Base-by-base conservation (phyloP, 495 filamentous ascomycete genomes). In the Podospora fimiseda region DNA sequence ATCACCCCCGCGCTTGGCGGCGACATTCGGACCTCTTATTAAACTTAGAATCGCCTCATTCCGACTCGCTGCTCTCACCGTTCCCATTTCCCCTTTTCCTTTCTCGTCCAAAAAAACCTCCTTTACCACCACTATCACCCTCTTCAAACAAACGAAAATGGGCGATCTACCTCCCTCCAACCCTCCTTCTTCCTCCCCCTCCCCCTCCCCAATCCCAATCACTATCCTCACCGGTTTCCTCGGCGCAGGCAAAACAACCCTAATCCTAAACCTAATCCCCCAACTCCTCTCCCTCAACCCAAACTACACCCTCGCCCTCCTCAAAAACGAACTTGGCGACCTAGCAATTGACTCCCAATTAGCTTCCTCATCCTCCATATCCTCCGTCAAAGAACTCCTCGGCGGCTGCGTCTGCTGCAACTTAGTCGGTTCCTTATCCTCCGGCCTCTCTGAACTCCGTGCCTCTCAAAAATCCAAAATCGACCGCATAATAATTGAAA, bases 331-430 rank as follows among this genome's bases (percentile, higher is more conserved):
- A 71, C 96, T 95, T 68, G 93, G 93, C 62, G 91, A 97, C 68
- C 68, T 98, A 15, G 90, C 89, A 21, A 77, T 97, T 66, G 93
- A 97, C 77, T 90, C 86, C 9, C 89, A 94, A 67, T 80, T 97
- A 15, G 90, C 93, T 40, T 76, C 86, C 1, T 83, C 86, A 2
- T 74, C 79, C 50, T 82, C 90, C 30, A 89, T 98, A 60, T 80
- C 86, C n/a, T 92, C 89, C 49, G 90, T 94, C 15, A 83, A 84
- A 60, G 93, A 98, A 64, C 75, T 98, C 2, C 83, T 97, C 16
- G 92, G 94, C 62, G 93, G 93, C 56, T 98, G 93, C 69, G 96
- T 98, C 63, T 98, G 93, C 77, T 98, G 93, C 73, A 98, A 96
- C 64, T 84, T 96, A 14, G 90, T 98, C 48, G 93, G 93, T 2